Conservation (phyloP, 202 grass and related monocot genomes). For the Carex arenaria region DNA sequence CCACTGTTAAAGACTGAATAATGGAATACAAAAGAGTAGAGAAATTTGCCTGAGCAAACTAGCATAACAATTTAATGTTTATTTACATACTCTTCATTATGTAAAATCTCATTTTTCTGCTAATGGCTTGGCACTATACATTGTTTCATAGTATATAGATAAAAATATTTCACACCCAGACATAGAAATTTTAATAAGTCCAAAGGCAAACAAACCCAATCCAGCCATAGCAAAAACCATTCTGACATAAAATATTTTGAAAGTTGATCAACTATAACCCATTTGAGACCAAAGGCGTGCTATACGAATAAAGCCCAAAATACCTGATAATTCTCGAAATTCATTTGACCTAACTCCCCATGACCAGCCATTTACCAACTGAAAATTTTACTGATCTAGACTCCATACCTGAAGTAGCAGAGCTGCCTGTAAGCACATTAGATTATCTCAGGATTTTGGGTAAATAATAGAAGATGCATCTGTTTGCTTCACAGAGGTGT, state of each 20-base stretch:
- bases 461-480: conserved; percentile 18
- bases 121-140: neutral
- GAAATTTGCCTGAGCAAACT: neutral
- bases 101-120: neutral
- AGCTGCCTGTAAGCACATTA: neutral
- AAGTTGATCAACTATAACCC: neutral
- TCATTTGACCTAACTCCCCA: neutral
- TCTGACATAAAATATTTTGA: neutral
- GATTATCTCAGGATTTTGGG: conserved; percentile 15
- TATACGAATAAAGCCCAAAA: neutral
- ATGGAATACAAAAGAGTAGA: neutral
- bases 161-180: neutral
- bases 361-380: neutral
- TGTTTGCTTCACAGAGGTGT: conserved; percentile 3
- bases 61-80: neutral
- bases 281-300: neutral
- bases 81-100: neutral
- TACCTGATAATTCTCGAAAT: neutral
- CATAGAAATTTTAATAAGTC: neutral
- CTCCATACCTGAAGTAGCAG: conserved; percentile 2
- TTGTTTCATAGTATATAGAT: neutral
- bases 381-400: neutral
- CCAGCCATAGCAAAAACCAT: neutral
- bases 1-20: neutral
- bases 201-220: neutral